These are phyloP conservation scores for Triticum monococcum DNA, from an alignment of 176 grass and related monocot species.

Conservation along the genomic window DNA sequence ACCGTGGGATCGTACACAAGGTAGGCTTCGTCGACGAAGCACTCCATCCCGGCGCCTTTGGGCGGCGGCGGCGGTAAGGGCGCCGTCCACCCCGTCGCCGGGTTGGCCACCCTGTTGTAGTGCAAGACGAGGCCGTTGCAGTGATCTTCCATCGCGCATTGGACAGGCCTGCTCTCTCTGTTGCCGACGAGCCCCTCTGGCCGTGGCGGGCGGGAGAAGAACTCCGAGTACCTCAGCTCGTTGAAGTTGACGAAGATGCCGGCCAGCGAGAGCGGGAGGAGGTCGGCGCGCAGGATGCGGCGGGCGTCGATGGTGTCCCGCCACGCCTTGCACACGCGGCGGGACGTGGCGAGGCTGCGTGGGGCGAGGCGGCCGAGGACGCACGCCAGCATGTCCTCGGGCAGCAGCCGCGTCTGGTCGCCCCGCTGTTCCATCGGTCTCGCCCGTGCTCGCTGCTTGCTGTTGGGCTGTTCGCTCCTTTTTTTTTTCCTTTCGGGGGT, in stretches of 20 bases:
- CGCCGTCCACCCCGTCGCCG: background rate
- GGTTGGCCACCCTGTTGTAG: background rate
- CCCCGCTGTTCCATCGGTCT: background rate
- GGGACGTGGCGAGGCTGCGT: background rate
- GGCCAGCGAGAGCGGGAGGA: background rate
- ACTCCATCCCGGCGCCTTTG: background rate
- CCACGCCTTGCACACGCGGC: background rate
- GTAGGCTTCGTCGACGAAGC: background rate
- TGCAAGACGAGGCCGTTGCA: no score
- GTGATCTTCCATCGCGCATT: no score
- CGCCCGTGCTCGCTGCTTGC: no score
- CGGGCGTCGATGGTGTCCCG: background rate
- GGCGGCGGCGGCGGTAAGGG: background rate
- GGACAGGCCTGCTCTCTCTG: no score
- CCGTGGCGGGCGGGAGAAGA: background rate
- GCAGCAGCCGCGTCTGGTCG: background rate
- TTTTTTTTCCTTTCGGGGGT: no score
- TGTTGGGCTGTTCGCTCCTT: no score
- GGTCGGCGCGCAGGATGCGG: background rate
- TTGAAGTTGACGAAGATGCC: background rate
- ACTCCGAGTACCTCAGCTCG: background rate
- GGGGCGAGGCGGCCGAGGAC: background rate
- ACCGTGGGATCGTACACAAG: background rate
- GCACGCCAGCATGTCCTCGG: background rate
- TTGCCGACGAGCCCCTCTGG: background rate